Evolutionary conservation across 176 grass and related monocot species (phyloP).

Genomic region (Carex myosuroides): DNA sequence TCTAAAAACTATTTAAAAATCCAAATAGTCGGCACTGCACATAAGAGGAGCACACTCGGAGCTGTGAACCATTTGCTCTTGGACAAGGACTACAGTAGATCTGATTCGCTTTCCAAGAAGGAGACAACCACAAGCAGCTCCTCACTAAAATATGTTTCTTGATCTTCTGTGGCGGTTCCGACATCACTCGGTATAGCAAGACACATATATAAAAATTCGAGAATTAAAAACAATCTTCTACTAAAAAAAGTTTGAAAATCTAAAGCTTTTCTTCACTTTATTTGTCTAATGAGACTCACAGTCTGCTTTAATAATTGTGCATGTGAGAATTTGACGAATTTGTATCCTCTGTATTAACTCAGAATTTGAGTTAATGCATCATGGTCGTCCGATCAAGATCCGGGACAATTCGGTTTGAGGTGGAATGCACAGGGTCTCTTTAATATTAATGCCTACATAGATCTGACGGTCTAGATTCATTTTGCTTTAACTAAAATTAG

Average conservation of each 20-base stretch:
- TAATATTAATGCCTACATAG: no score
- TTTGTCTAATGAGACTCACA: neutral
- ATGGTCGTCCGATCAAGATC: no score
- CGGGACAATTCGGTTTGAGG: accelerated
- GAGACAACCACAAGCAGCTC: neutral
- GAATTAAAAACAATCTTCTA: neutral
- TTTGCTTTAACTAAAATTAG: no score
- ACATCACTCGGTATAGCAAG: neutral
- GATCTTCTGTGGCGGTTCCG: neutral
- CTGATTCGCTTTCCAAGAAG: neutral
- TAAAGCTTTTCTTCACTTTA: neutral
- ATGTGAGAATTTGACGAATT: no score
- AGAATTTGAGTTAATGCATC: no score
- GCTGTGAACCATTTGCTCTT: neutral
- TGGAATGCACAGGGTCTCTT: no score
- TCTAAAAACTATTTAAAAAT: no score
- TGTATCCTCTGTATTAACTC: no score
- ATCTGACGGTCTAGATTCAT: no score
- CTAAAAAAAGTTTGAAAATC: neutral
- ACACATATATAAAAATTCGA: neutral
- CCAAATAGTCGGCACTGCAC: no score
- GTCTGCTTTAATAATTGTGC: no score
- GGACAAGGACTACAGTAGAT: neutral
- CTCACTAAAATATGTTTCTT: neutral
- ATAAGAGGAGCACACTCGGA: neutral